These are phyloP conservation scores for Hericium erinaceus DNA, from an alignment of 768 basidiomycete species.

Conservation along the genomic window DNA sequence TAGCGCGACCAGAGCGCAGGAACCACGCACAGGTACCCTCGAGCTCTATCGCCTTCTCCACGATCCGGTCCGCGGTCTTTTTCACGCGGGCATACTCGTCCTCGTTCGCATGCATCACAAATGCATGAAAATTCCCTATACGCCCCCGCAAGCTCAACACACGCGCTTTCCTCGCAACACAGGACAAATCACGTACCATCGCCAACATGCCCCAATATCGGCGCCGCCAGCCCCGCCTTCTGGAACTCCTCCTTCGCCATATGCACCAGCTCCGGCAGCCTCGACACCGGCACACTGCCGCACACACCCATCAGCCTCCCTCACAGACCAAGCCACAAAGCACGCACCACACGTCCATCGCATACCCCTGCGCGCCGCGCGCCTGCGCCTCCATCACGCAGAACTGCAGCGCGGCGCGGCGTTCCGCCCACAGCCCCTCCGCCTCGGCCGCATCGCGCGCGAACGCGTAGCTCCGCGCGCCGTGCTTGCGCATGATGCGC, in stretches of 20 bases:
- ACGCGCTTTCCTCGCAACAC: too few relatives aligned
- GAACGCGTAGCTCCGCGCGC: background rate
- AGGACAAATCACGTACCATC: conserved; percentile 21
- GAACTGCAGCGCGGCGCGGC: background rate
- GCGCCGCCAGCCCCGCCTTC: conserved; percentile 30
- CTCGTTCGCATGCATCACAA: conserved; percentile 51
- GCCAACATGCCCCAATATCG: conserved; percentile 35
- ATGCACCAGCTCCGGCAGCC: conserved; percentile 26
- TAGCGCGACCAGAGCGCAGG: background rate
- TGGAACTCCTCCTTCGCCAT: conserved; percentile 38
- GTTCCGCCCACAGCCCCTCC: background rate
- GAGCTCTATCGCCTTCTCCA: conserved; percentile 59
- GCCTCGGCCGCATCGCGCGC: background rate
- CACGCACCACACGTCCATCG: conserved; percentile 37
- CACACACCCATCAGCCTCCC: background rate
- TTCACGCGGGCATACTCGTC: conserved; percentile 45
- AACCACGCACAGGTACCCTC: conserved; percentile 65
- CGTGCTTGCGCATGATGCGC: background rate
- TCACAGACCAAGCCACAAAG: background rate
- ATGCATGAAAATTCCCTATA: conserved; percentile 41
- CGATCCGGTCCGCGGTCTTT: conserved; percentile 58
- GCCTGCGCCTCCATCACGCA: background rate
- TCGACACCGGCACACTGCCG: conserved; percentile 25
- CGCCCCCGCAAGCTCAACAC: background rate
- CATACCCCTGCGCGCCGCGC: conserved; percentile 41